phyloP scores from a whole-genome alignment of 768 basidiomycete species.

The Panaeolus cyanescens region DNA sequence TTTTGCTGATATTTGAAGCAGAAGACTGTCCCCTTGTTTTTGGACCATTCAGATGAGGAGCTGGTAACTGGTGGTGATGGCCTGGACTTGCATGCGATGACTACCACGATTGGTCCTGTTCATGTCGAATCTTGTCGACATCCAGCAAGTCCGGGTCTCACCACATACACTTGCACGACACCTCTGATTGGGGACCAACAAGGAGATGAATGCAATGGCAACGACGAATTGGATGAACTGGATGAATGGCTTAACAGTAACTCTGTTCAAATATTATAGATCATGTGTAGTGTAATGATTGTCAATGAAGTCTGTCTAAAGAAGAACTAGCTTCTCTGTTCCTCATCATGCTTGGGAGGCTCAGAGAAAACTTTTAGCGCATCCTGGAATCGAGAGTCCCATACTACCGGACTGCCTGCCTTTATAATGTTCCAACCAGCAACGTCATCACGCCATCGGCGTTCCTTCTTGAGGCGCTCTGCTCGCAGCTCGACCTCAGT shows the following conservation, averaged over 20 bases:
- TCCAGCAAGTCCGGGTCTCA: not conserved
- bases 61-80: too few species aligned
- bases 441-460: slow-evolving; percentile 79
- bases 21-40: slow-evolving; percentile 9
- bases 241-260: slow-evolving; percentile 72
- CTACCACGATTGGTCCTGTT: slow-evolving; percentile 12
- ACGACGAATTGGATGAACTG: slow-evolving; percentile 62
- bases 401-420: slow-evolving; percentile 61
- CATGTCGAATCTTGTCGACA: not conserved
- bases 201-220: slow-evolving; percentile 19
- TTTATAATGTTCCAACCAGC: slow-evolving; percentile 80
- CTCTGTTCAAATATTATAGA: slow-evolving; percentile 48
- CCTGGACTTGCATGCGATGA: too few species aligned
- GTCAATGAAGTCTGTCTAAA: slow-evolving; percentile 12
- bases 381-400: slow-evolving; percentile 74
- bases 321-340: slow-evolving; percentile 8
- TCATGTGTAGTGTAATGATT: slow-evolving; percentile 7
- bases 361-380: slow-evolving; percentile 62
- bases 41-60: slow-evolving; percentile 19
- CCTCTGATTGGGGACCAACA: not conserved
- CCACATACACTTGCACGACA: not conserved
- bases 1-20: not conserved
- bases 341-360: slow-evolving; percentile 28
- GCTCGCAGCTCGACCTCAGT: slow-evolving; percentile 88
- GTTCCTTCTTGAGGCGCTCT: slow-evolving; percentile 88